Evolutionary conservation across 2,329 filamentous ascomycete genomes (phyloP), one percentile per base, ranked within the genome.

Genomic region (Aspergillus ruber): DNA sequence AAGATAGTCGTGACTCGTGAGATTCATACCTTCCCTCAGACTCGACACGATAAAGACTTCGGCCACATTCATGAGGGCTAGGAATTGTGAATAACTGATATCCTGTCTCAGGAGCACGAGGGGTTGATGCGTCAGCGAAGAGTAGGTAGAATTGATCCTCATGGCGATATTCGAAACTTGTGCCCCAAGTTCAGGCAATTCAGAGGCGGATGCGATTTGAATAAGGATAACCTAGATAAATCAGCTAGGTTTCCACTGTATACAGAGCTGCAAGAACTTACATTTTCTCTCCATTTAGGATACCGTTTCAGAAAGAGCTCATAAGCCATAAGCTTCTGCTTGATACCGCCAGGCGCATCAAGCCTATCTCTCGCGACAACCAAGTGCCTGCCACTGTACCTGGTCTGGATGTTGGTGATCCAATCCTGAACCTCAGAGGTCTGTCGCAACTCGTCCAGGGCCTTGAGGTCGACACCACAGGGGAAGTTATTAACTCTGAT

Each of bases 361-460:
- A 96, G 80, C 76, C 95, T 93, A 69, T 97, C 91, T 49, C 91
- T 83, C 6, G 89, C 90, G 9, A 96, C 89, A 57, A 97, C 93
- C 49, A 97, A 79, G 62, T 82, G 85, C 75, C 95, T 95, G 56
- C 84, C 89, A 55, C 82, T 79, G 71, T 95, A 96, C 39, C 86
- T 82, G 51, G 93, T 84, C 54, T 82, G 77, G 70, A 96, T 85
- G 38, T 83, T 85, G 36, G 80, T 72, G 45, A 95, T 78, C 88
- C 89, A 95, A 53, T 82, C 79, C 51, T 78, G 72, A 7, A 96
- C 90, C 46, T 88, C 84, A 1, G 77, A 73, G 13, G 87, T 81
- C 45, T 83, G 76, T 10, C 89, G 84, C 50, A 86, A 81, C 48
- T 78, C 67, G 44, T 82, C 78, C 35, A 96, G 76, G 47, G 82